phyloP scores from a whole-genome alignment of 2,329 filamentous ascomycete genomes.

The Fusarium subglutinans region DNA sequence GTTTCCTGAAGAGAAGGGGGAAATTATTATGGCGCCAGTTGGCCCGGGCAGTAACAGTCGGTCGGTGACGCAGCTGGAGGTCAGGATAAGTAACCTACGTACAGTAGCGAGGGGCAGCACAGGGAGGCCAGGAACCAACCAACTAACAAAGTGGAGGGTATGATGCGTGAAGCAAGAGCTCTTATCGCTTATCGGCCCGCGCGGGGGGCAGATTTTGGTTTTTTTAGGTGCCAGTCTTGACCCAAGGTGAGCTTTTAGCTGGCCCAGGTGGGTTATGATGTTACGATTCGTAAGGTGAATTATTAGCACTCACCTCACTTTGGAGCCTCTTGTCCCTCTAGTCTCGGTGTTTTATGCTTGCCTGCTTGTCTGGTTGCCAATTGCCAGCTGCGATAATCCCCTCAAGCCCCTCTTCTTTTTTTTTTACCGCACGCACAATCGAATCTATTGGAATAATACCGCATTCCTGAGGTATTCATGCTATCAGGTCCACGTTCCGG shows the following conservation, averaged over 20 bases:
- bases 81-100: conserved; percentile 6
- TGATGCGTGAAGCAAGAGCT: conserved; percentile 33
- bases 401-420: conserved; percentile 25
- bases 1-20: conserved; percentile 26
- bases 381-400: conserved; percentile 11
- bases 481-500: conserved; percentile 28
- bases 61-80: conserved; percentile 36
- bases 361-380: not conserved
- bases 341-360: conserved; percentile 38
- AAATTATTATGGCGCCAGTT: conserved; percentile 44
- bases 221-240: not conserved
- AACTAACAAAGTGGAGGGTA: conserved; percentile 26
- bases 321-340: conserved; percentile 9
- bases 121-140: conserved; percentile 20
- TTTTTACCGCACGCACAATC: conserved; percentile 18
- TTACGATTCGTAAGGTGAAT: conserved; percentile 33
- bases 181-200: conserved; percentile 44
- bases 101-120: conserved; percentile 16
- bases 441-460: conserved; percentile 32
- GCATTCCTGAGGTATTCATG: conserved; percentile 17
- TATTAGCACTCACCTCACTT: conserved; percentile 35
- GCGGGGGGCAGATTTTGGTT: conserved; percentile 27
- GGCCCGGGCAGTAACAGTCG: conserved; percentile 23
- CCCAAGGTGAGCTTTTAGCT: conserved; percentile 28
- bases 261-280: conserved; percentile 20